A percentile compares a stretch with the other conserved stretches of the same genome.
These are phyloP conservation scores for Alternaria brassicae DNA, from an alignment of 2,329 filamentous ascomycete genomes.

Conservation along the genomic window DNA sequence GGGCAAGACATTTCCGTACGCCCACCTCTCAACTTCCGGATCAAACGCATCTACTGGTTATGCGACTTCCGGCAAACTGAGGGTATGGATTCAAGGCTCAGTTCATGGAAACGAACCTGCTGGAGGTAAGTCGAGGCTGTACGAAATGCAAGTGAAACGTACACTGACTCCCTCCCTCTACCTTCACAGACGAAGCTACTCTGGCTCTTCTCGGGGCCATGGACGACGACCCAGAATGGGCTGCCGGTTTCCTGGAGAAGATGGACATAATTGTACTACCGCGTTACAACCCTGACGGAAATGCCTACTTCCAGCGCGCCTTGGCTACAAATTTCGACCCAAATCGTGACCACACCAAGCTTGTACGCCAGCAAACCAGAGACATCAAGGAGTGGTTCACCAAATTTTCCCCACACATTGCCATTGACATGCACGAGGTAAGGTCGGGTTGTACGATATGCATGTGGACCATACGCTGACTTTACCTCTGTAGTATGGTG, in stretches of 20 bases:
- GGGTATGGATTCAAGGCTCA: constrained; percentile 48
- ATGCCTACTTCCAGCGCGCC: constrained; percentile 47
- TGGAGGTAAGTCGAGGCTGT: constrained; percentile 21
- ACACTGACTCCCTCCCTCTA: too few relatives aligned
- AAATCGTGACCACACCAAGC: constrained; percentile 49
- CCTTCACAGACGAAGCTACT: constrained; percentile 37
- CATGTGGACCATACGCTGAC: background rate
- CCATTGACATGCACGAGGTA: constrained; percentile 46
- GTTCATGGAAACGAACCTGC: constrained; percentile 51
- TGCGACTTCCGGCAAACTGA: constrained; percentile 33
- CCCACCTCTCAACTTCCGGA: constrained; percentile 32
- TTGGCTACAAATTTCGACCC: constrained; percentile 49
- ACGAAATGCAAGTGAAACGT: too few relatives aligned
- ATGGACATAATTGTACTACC: constrained; percentile 47
- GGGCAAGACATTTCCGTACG: constrained; percentile 42
- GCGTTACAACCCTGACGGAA: constrained; percentile 49
- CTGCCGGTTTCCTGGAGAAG: constrained; percentile 38
- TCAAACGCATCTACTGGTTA: constrained; percentile 12
- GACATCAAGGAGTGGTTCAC: constrained; percentile 45
- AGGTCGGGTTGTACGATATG: background rate
- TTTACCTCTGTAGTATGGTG: constrained; percentile 32
- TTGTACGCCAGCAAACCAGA: constrained; percentile 45
- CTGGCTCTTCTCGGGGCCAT: constrained; percentile 48
- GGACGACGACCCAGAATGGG: constrained; percentile 42
- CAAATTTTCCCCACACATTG: constrained; percentile 43